phyloP scores from a whole-genome alignment of 768 basidiomycete genomes.

The Pleurotus djamor region DNA sequence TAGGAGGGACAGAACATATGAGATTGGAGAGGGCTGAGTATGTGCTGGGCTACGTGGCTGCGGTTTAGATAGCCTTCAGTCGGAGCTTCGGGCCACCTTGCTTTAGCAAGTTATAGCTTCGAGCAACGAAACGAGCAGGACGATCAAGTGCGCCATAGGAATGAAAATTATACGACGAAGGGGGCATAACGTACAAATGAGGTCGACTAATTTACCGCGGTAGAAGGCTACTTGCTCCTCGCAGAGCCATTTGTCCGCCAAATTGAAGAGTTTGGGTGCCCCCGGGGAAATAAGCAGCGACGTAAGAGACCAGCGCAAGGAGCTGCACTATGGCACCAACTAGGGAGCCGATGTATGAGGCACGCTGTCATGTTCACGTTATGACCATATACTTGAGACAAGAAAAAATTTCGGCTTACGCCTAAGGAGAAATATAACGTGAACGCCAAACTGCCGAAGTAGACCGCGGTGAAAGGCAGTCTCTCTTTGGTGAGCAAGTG shows the following conservation, averaged over 20 bases:
- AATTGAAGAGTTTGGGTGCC: conserved; percentile 79
- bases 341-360: conserved; percentile 86
- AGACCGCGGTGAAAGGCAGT: conserved; percentile 80
- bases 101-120: too few species aligned
- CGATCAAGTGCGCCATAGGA: neutral
- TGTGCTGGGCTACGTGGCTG: too few species aligned
- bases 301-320: conserved; percentile 81
- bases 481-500: conserved; percentile 83
- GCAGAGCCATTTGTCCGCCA: conserved; percentile 76
- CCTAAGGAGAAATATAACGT: conserved; percentile 93
- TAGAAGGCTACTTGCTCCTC: conserved; percentile 80
- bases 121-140: too few species aligned
- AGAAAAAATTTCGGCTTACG: conserved; percentile 43
- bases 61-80: too few species aligned
- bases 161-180: neutral
- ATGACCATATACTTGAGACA: neutral
- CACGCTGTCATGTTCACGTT: conserved; percentile 44
- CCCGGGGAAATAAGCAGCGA: conserved; percentile 94
- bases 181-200: too few species aligned
- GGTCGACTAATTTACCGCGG: conserved; percentile 49
- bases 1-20: too few species aligned
- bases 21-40: too few species aligned
- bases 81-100: too few species aligned
- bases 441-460: conserved; percentile 78
- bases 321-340: conserved; percentile 81